Evolutionary conservation across 805 yeast species (phyloP), one percentile per base, ranked within the genome.

Genomic region (Priceomyces fermenticarens): DNA sequence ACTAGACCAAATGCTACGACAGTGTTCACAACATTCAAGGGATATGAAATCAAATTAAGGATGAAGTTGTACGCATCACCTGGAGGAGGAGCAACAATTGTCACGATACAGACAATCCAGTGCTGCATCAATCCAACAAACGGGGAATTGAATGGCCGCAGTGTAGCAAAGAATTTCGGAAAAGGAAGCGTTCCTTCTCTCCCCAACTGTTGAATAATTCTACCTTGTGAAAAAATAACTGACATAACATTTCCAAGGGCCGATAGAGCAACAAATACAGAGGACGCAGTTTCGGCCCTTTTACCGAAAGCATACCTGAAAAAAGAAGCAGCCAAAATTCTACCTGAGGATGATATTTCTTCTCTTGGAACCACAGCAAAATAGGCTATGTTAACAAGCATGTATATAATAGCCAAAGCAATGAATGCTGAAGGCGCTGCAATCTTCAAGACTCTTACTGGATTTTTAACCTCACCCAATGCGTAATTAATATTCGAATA

Each of bases 61-160:
- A 87, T 79, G 58, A 88, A 84, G 61, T 85, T 83, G 67, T 85
- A 87, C 36, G 95, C 95, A 57, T 86, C 95, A 42, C 93, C 95
- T 17, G 90, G 86, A 13, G 93, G 91, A 32, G 69, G 69, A 3
- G 91, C 93, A 35, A 85, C 55, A 45, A 88, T 78, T 36, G 88
- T 81, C 39, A 87, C 70, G 31, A 83, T 63, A 66, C 90, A 85
- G 12, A 86, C 82, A 35, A 82, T 60, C 78, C 87, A 86, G 58
- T 87, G 95, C 60, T 84, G 84, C 51, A 81, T 70, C 39, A 87
- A 67, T 38, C 91, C 95, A 32, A 80, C 77, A 47, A 78, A 62
- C 33, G 95, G 95, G 2, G 93, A 72, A 50, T 75, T 76, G 62
- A 85, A 83, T 3, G 95, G 95, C 55, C 63, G 80, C 32, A 81